These are phyloP conservation scores for Quercus glauca DNA, from an alignment of 306 rosid species.

Conservation along the genomic window DNA sequence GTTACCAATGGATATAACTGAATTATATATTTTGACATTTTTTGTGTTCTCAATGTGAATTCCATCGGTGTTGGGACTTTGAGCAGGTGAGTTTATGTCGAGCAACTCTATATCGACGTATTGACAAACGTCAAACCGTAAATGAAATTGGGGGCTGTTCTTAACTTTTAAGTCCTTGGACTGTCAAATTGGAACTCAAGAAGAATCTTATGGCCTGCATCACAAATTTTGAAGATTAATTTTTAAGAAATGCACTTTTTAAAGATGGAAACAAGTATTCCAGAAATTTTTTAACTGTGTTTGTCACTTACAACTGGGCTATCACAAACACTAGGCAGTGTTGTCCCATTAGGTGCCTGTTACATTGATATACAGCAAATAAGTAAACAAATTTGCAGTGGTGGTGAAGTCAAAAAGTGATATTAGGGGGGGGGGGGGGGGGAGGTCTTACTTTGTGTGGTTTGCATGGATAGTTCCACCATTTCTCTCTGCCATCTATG, in stretches of 20 bases:
- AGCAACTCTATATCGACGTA: conserved; percentile 37
- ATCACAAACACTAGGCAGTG: conserved; percentile 41
- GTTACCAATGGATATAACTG: conserved; percentile 40
- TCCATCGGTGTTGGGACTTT: conserved; percentile 58
- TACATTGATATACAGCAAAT: conserved; percentile 9
- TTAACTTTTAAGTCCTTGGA: conserved; percentile 36
- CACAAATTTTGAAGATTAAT: background rate
- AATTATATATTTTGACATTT: conserved; percentile 34
- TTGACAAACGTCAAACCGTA: conserved; percentile 42
- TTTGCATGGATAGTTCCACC: conserved; percentile 71
- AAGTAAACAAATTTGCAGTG: background rate
- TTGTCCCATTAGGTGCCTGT: conserved; percentile 36
- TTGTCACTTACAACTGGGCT: conserved; percentile 56
- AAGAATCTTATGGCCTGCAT: conserved; percentile 49
- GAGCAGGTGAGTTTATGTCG: conserved; percentile 35
- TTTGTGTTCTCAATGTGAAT: conserved; percentile 55
- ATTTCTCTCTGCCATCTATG: conserved; percentile 63
- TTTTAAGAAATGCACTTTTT: background rate
- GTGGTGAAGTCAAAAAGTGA: background rate
- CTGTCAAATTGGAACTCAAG: conserved; percentile 37
- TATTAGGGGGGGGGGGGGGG: background rate
- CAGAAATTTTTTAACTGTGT: background rate
- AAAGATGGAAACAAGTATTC: background rate
- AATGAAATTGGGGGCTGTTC: conserved; percentile 50
- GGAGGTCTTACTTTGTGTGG: conserved; percentile 43